Conservation (phyloP, 169 alveolate species). For the Cryptosporidium baileyi region DNA sequence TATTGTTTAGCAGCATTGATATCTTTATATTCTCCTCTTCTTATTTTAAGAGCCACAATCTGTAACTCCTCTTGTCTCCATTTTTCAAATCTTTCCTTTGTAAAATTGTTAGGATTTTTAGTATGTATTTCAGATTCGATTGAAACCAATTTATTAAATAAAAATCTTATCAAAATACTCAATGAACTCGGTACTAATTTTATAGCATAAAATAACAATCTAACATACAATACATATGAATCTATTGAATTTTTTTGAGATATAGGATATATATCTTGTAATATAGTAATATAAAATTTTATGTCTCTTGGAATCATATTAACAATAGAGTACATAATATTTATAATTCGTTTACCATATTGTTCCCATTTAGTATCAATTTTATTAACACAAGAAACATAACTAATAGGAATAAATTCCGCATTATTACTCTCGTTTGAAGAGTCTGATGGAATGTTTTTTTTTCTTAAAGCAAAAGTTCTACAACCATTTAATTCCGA, state of each 20-base stretch:
- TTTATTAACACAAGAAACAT: slow-evolving; percentile 39
- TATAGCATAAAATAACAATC: not conserved
- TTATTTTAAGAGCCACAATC: slow-evolving; percentile 15
- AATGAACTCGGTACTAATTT: slow-evolving; percentile 17
- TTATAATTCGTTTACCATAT: slow-evolving; percentile 20
- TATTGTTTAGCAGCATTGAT: slow-evolving; percentile 20
- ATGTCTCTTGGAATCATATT: slow-evolving; percentile 31
- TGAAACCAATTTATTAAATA: not conserved
- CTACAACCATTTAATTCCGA: slow-evolving; percentile 37
- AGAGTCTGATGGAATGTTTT: not conserved
- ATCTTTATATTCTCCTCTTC: slow-evolving; percentile 27
- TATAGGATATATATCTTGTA: slow-evolving; percentile 37
- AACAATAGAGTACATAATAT: slow-evolving; percentile 9
- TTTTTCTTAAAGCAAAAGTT: slow-evolving; percentile 31
- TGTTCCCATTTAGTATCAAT: slow-evolving; percentile 47
- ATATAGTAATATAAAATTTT: not conserved
- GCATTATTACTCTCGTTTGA: not conserved
- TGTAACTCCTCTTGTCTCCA: slow-evolving; percentile 69
- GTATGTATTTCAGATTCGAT: slow-evolving; percentile 44
- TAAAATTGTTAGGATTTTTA: slow-evolving; percentile 18
- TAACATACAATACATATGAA: slow-evolving; percentile 23
- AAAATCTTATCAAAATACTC: slow-evolving; percentile 20
- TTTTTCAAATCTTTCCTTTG: slow-evolving; percentile 53
- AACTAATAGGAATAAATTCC: slow-evolving; percentile 12
- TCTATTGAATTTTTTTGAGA: slow-evolving; percentile 29